Base-by-base conservation (phyloP, 1,284 basidiomycete species). In the Mycena citricolor region DNA sequence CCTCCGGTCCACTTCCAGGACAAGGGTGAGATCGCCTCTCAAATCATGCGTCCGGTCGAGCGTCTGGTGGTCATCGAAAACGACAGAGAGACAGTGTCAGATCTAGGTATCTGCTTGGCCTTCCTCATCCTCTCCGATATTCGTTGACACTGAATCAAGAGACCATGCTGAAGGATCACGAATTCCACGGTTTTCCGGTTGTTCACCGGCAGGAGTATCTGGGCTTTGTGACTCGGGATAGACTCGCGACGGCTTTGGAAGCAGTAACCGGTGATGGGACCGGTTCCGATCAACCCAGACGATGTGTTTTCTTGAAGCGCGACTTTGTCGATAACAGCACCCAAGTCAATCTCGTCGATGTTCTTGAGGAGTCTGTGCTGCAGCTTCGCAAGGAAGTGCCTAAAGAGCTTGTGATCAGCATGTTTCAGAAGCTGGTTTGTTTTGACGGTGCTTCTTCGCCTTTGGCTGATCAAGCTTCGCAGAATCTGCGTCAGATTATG, bases 1-100 rank as follows among this genome's bases (percentile, higher is more conserved):
- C 78, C 83, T n/a, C 77, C 81, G 23, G 69, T 75, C 23, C 79
- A 86, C 48, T 85, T 80, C 59, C 76, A 78, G 29, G 83, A 86
- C 56, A 68, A 72, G 32, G 81, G 81, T 8, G 75, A 83, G 53
- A 79, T 75, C 4, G 84, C 79, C 1, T 74, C 71, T 13, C 70
- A 75, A 40, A 66, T 83, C 42, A 86, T 87, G 84, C 79, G 74
- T 31, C 69, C 76, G 12, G 61, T 72, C 4, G 62, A 68, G 5
- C 63, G 70, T 33, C 60, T 85, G 8, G 65, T 81, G 4, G 71
- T 76, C 6, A 71, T 86, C 36, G 63, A 71, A 43, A 76, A 79
- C 42, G 69, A 65, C 23, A 55, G 61, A 40, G 62, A 64, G 26
- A 74, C 74, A 4, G 55, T 81, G n/a, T 56, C 59, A 17, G 76